Conservation (phyloP, 768 basidiomycete genomes). For the Termitomyces sp. region DNA sequence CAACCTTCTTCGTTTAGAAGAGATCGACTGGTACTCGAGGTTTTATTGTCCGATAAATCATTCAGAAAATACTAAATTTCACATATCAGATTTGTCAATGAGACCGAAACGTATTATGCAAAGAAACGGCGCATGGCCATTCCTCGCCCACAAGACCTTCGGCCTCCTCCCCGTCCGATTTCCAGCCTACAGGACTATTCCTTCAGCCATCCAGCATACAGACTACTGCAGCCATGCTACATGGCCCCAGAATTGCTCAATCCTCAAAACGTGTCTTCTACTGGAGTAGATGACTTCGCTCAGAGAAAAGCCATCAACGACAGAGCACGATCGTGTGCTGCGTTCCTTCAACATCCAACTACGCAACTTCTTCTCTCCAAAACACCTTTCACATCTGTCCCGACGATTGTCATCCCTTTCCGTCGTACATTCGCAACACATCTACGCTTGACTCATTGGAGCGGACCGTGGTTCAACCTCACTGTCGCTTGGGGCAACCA, state of each 20-base stretch:
- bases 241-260: slow-evolving; percentile 11
- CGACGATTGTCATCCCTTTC: slow-evolving; percentile 30
- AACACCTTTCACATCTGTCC: slow-evolving; percentile 17
- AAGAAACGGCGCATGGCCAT: slow-evolving; percentile 21
- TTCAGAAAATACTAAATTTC: neutral
- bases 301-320: neutral
- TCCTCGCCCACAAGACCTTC: slow-evolving; percentile 17
- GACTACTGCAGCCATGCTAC: slow-evolving; percentile 27
- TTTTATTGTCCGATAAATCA: slow-evolving; percentile 4
- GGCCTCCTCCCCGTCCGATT: slow-evolving; percentile 13
- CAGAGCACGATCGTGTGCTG: slow-evolving; percentile 15
- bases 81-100: slow-evolving; percentile 21
- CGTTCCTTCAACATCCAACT: slow-evolving; percentile 18
- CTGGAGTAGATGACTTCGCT: too few species aligned
- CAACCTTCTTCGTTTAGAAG: slow-evolving; percentile 25
- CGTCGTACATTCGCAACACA: slow-evolving; percentile 31
- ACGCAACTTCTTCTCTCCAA: slow-evolving; percentile 25
- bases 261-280: neutral
- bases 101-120: slow-evolving; percentile 15
- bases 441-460: slow-evolving; percentile 31
- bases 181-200: slow-evolving; percentile 18
- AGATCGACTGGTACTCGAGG: slow-evolving; percentile 35
- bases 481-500: slow-evolving; percentile 32
- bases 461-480: slow-evolving; percentile 33
- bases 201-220: slow-evolving; percentile 32